These are phyloP conservation scores for Lomentospora prolificans DNA, from an alignment of 2,329 filamentous ascomycete species.

Conservation along the genomic window DNA sequence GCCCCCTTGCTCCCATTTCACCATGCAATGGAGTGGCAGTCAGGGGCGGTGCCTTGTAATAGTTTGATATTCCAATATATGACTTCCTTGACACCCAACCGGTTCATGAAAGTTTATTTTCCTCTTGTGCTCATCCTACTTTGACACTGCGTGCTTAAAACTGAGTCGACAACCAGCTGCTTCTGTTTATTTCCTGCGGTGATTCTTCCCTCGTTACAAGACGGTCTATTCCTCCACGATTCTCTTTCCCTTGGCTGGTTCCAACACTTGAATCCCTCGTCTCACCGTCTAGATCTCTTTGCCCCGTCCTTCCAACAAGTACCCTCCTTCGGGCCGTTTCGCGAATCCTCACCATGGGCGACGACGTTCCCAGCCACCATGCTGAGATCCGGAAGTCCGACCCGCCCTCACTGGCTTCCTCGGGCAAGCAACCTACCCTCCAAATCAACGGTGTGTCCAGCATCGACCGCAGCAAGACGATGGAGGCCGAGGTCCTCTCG, in stretches of 20 bases:
- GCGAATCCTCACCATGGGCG: not conserved
- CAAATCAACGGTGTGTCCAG: constrained; percentile 1
- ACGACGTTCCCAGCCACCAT: not conserved
- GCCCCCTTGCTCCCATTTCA: not conserved
- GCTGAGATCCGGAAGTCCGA: too few relatives aligned
- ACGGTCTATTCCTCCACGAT: not conserved
- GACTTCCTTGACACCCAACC: not conserved
- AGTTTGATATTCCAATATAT: constrained; percentile 1
- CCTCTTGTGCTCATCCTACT: not conserved
- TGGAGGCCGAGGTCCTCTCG: constrained; percentile 5
- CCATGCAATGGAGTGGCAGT: not conserved
- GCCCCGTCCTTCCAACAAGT: too few relatives aligned
- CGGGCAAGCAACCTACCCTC: not conserved
- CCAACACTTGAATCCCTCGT: not conserved
- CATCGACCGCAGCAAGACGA: not conserved
- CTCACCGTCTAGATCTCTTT: too few relatives aligned
- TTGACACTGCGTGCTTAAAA: not conserved
- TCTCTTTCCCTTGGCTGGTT: not conserved
- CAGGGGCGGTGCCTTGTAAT: not conserved
- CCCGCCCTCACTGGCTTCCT: not conserved
- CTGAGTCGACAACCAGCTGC: not conserved
- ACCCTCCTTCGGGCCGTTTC: too few relatives aligned
- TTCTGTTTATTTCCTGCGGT: too few relatives aligned
- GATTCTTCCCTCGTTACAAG: too few relatives aligned
- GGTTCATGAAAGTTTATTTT: not conserved